Conservation (phyloP, 1,139 yeast species). For the Suhomyces choctaworum region DNA sequence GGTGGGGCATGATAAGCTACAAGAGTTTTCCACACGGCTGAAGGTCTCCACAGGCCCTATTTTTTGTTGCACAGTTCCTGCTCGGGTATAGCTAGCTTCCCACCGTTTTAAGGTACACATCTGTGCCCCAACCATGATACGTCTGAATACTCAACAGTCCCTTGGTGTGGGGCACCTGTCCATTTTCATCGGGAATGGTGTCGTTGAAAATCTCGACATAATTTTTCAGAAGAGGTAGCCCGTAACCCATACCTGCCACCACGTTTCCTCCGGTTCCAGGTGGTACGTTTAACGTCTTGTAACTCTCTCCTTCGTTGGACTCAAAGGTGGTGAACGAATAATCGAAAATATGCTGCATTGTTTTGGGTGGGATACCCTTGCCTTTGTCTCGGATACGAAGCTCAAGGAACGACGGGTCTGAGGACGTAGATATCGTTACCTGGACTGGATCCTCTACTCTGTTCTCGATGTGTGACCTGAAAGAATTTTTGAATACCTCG, state of each 20-base stretch:
- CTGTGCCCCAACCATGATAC: slow-evolving; percentile 79
- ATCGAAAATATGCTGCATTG: slow-evolving; percentile 69
- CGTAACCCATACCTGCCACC: slow-evolving; percentile 97
- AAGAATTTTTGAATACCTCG: slow-evolving; percentile 84
- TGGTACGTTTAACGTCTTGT: slow-evolving; percentile 62
- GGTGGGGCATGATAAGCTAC: too few relatives aligned
- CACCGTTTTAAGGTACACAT: slow-evolving; percentile 42
- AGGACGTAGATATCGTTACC: slow-evolving; percentile 63
- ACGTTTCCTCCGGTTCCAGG: slow-evolving; percentile 72
- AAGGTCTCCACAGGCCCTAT: too few relatives aligned
- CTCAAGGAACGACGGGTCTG: slow-evolving; percentile 46
- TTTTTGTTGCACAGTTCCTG: too few relatives aligned
- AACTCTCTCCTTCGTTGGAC: slow-evolving; percentile 56
- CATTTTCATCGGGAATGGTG: slow-evolving; percentile 23
- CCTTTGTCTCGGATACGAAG: slow-evolving; percentile 83
- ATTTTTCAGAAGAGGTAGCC: slow-evolving; percentile 76
- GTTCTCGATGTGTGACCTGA: slow-evolving; percentile 81
- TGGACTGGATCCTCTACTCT: slow-evolving; percentile 59
- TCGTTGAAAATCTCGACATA: slow-evolving; percentile 49
- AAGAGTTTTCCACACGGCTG: too few relatives aligned
- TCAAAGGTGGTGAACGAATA: slow-evolving; percentile 83
- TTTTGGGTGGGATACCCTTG: slow-evolving; percentile 75
- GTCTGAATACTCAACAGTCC: slow-evolving; percentile 81
- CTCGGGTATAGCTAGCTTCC: slow-evolving; percentile 20
- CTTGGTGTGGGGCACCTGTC: slow-evolving; percentile 25